Percentiles rank a stretch among this genome's conserved stretches.
Evolutionary conservation across 352 stramenopile species (phyloP).

Genomic region (Pythium dissotocum): DNA sequence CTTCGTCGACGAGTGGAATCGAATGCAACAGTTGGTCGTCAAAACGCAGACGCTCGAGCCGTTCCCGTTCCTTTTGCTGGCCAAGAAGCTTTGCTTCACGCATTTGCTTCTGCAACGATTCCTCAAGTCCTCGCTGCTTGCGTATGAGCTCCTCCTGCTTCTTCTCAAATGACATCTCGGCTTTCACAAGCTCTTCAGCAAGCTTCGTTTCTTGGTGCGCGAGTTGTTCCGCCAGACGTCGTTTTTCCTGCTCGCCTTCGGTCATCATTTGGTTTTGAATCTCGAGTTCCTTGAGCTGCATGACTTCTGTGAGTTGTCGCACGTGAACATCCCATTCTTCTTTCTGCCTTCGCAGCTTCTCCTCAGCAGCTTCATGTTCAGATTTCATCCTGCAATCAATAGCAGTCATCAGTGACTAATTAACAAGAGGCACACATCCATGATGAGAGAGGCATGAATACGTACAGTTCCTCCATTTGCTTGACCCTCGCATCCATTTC

Average conservation of each 20-base stretch:
- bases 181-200: conserved; percentile 73
- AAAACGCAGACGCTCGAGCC: conserved; percentile 65
- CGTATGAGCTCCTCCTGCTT: conserved; percentile 72
- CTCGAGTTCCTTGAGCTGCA: conserved; percentile 68
- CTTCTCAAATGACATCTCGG: conserved; percentile 73
- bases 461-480: conserved; percentile 75
- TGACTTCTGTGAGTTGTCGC: conserved; percentile 65
- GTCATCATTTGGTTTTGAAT: conserved; percentile 76
- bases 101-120: conserved; percentile 80
- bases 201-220: conserved; percentile 76
- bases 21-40: conserved; percentile 78
- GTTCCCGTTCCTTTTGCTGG: conserved; percentile 76
- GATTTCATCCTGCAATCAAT: conserved; percentile 42
- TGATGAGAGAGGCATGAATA: not conserved
- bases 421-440: not conserved
- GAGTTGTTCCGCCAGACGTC: conserved; percentile 68
- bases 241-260: conserved; percentile 77
- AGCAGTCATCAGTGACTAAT: not conserved
- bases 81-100: conserved; percentile 65
- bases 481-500: conserved; percentile 77
- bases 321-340: conserved; percentile 79
- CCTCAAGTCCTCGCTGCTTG: conserved; percentile 67
- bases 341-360: conserved; percentile 60
- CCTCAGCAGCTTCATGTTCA: conserved; percentile 58
- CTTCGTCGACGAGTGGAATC: conserved; percentile 84